Evolutionary conservation across 768 basidiomycete genomes (phyloP).

Genomic region (Hygrophoropsis aurantiaca): DNA sequence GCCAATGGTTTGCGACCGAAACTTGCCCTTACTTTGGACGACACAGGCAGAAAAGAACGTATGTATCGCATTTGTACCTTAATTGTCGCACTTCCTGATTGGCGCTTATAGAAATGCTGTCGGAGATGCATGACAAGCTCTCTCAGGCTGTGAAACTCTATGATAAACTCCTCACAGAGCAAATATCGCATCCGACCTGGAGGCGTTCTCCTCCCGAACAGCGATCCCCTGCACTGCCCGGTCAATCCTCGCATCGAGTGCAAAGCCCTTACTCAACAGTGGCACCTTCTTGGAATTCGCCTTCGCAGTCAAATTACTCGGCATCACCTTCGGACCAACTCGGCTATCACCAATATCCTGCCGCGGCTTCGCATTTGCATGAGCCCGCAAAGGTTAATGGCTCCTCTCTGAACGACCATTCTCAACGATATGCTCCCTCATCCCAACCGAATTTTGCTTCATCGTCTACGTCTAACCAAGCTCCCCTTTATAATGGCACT

Average conservation of each 20-base stretch:
- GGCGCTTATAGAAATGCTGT: conserved; percentile 63
- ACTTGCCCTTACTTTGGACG: conserved; percentile 79
- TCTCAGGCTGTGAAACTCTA: conserved; percentile 91
- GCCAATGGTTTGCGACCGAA: conserved; percentile 79
- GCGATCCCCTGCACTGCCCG: conserved; percentile 29
- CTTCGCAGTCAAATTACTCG: no score
- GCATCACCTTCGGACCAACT: no score
- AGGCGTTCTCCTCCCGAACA: conserved; percentile 30
- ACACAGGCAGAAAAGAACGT: conserved; percentile 86
- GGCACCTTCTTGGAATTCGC: no score
- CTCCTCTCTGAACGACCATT: conserved; percentile 17
- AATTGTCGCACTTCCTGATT: not conserved
- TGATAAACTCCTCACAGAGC: conserved; percentile 83
- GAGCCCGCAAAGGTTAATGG: conserved; percentile 14
- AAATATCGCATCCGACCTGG: conserved; percentile 74
- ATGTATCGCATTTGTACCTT: conserved; percentile 25
- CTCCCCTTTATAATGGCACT: conserved; percentile 18
- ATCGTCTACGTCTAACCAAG: conserved; percentile 6
- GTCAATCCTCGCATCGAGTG: conserved; percentile 38
- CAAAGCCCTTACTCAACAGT: conserved; percentile 21
- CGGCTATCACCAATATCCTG: no score
- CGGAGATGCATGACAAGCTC: conserved; percentile 94
- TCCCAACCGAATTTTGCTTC: no score
- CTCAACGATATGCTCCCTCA: conserved; percentile 18
- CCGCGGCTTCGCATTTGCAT: conserved; percentile 13